phyloP scores from a whole-genome alignment of 441 rosid species.

The Melastoma candidum region DNA sequence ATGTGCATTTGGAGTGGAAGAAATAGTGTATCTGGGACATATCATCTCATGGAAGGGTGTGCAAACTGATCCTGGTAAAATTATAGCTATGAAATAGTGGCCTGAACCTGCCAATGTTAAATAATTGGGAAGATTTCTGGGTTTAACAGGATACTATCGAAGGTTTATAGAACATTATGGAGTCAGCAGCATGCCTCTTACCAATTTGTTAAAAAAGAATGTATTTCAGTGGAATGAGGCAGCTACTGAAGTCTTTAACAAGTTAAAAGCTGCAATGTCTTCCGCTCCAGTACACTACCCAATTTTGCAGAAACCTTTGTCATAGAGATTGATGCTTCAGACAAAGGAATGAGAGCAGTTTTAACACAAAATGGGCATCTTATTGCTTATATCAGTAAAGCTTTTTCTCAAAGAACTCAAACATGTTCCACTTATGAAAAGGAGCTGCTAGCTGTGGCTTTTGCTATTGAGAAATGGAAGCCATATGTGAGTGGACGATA shows the following conservation, averaged over 20 bases:
- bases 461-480: too few relatives aligned
- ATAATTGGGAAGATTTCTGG: background rate
- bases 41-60: background rate
- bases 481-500: too few relatives aligned
- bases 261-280: background rate
- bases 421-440: too few relatives aligned
- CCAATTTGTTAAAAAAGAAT: background rate
- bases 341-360: background rate
- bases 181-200: background rate
- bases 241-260: background rate
- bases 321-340: background rate
- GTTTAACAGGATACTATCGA: background rate
- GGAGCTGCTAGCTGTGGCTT: too few relatives aligned
- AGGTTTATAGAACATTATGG: conserved; percentile 1
- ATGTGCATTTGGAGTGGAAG: background rate
- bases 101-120: background rate
- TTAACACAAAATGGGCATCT: background rate
- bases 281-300: background rate
- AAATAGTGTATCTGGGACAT: background rate
- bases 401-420: too few relatives aligned
- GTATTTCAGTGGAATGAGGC: background rate
- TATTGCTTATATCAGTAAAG: too few relatives aligned
- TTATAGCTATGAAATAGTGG: background rate
- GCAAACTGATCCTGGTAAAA: background rate
- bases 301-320: background rate